These are phyloP conservation scores for Echinosophora koreensis DNA, from an alignment of 306 rosid species.

Conservation along the genomic window DNA sequence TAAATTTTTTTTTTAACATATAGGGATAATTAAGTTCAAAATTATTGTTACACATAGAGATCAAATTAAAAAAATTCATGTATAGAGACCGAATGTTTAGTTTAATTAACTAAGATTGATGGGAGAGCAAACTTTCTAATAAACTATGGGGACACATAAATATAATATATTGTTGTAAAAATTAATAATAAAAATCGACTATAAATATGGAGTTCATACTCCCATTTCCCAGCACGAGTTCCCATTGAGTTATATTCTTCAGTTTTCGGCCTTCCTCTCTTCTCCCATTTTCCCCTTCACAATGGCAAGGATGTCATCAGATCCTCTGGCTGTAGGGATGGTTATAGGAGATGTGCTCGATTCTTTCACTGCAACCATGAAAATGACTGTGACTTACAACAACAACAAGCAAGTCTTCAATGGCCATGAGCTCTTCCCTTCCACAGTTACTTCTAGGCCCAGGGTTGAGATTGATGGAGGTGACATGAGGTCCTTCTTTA, in stretches of 20 bases:
- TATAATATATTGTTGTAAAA: too few relatives aligned
- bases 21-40: too few relatives aligned
- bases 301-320: slow-evolving; percentile 62
- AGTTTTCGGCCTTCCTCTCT: not conserved
- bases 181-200: too few relatives aligned
- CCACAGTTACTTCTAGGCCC: slow-evolving; percentile 64
- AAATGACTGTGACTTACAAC: slow-evolving; percentile 62
- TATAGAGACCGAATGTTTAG: too few relatives aligned
- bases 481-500: slow-evolving; percentile 84
- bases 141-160: too few relatives aligned
- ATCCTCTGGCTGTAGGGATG: slow-evolving; percentile 76
- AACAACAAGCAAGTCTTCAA: slow-evolving; percentile 71
- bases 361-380: slow-evolving; percentile 61
- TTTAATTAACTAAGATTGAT: too few relatives aligned
- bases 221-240: slow-evolving; percentile 29
- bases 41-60: too few relatives aligned
- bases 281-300: not conserved
- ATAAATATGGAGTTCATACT: slow-evolving; percentile 46
- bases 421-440: slow-evolving; percentile 83
- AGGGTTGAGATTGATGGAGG: slow-evolving; percentile 80
- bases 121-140: too few relatives aligned
- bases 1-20: too few relatives aligned
- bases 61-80: too few relatives aligned
- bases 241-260: not conserved
- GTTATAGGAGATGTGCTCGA: slow-evolving; percentile 93